Base-by-base conservation (phyloP, 1,284 basidiomycete genomes). In the Ustilago crameri region DNA sequence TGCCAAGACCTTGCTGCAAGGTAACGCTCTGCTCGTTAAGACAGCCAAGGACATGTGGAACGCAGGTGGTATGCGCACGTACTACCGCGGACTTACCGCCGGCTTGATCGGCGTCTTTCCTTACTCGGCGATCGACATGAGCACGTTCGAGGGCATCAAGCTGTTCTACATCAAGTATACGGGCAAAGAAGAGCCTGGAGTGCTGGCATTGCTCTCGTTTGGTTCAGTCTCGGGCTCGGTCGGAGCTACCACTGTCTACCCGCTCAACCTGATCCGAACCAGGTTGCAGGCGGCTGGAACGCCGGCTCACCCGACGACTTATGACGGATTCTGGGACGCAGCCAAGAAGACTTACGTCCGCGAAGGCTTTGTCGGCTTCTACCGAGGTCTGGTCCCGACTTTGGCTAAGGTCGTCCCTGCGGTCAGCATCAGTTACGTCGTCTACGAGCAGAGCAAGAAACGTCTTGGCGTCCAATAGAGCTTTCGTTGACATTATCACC, bases 281-380 rank as follows among this genome's bases (percentile, higher is more conserved):
- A 89, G 95, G 47, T 84, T 98, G 60, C 96, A 99, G 85, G 96
- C 96, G 2, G 94, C 93, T 0, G 96, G 96, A 1, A 82, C 80
- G 3, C 80, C 80, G 0, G 77, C 80, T 1, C 81, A 83, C 51
- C 81, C 69, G 5, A 38, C 56, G 2, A 60, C 60, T 17, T 99
- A 99, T 84, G 89, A 87, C 3, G 94, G 95, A 23, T 90, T 95
- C 63, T 85, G 88, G 84, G 96, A 99, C 82, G 96, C 97, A 7
- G 88, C 88, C 7, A 84, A 86, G 43, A 91, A 90, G 82, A 98
- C 95, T 20, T 91, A 91, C 84, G 86, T 87, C 47, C 87, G 88
- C 20, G 95, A 98, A 82, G 95, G 95, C 0, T 92, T 93, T 90
- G 87, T 90, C 68, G 95, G 95, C 2, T 93, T 98, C 84, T 99